Percentiles rank a stretch among this genome's conserved stretches.
phyloP scores from a whole-genome alignment of 148 eudicot genomes.

The Rhododendron ferrugineum region DNA sequence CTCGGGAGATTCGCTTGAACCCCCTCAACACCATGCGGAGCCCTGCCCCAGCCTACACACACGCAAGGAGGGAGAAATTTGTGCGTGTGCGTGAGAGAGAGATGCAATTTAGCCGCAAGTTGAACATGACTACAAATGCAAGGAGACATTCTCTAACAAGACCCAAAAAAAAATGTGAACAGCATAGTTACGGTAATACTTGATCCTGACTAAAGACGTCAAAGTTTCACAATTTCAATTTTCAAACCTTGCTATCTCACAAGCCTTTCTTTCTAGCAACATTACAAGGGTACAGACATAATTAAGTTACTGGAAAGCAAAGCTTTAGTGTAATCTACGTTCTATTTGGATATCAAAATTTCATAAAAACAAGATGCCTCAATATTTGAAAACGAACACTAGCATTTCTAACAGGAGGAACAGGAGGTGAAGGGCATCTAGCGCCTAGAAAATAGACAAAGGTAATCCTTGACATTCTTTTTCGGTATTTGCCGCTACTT shows the following conservation, averaged over 20 bases:
- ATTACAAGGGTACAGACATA: background rate
- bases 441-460: background rate
- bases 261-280: background rate
- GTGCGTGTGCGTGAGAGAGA: background rate
- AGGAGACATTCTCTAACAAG: background rate
- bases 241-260: background rate
- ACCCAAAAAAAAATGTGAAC: background rate
- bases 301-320: background rate
- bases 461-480: background rate
- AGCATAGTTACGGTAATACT: background rate
- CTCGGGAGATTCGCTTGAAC: too few species aligned
- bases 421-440: background rate
- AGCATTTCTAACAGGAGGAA: background rate
- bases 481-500: background rate
- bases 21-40: too few species aligned
- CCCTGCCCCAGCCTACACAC: too few species aligned
- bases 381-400: background rate
- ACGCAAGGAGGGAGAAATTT: background rate
- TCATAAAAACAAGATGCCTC: background rate
- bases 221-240: background rate
- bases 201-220: background rate
- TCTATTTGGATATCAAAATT: background rate
- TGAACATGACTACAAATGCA: background rate
- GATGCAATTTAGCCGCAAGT: background rate
- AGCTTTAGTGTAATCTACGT: background rate